A percentile compares a stretch with the other conserved stretches of the same genome.
Conservation (phyloP, 257 asterid genomes). For the Thymus quinquecostatus region DNA sequence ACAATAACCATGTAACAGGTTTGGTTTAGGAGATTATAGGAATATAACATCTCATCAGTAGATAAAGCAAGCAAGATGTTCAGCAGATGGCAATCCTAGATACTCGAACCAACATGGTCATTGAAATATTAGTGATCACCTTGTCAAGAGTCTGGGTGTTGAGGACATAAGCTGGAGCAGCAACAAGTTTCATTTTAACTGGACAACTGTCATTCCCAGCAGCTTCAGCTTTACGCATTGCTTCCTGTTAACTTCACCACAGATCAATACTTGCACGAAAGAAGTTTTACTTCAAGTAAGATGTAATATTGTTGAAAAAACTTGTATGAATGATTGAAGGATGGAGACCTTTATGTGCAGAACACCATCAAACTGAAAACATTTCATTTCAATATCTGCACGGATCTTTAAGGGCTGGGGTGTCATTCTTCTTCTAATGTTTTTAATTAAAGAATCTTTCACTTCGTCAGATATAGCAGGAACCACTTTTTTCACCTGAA, state of each 20-base stretch:
- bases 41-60: background rate
- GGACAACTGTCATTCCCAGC: slow-evolving; percentile 96
- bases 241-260: slow-evolving; percentile 59
- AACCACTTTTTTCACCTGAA: slow-evolving; percentile 73
- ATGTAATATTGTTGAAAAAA: no score
- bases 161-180: slow-evolving; percentile 90
- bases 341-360: slow-evolving; percentile 82
- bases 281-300: background rate
- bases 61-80: background rate
- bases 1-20: background rate
- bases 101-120: slow-evolving; percentile 9
- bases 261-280: slow-evolving; percentile 21
- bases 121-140: slow-evolving; percentile 45
- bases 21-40: background rate
- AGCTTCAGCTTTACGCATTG: slow-evolving; percentile 99
- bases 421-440: slow-evolving; percentile 94
- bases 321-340: background rate
- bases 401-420: slow-evolving; percentile 91
- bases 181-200: slow-evolving; percentile 90
- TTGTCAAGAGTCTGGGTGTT: slow-evolving; percentile 89
- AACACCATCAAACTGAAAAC: slow-evolving; percentile 96
- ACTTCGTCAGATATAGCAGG: slow-evolving; percentile 84
- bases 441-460: slow-evolving; percentile 80
- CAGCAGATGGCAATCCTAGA: slow-evolving; percentile 13
- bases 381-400: slow-evolving; percentile 91